Base-by-base conservation (phyloP, 148 eudicot genomes). In the Linanthus parryae region DNA sequence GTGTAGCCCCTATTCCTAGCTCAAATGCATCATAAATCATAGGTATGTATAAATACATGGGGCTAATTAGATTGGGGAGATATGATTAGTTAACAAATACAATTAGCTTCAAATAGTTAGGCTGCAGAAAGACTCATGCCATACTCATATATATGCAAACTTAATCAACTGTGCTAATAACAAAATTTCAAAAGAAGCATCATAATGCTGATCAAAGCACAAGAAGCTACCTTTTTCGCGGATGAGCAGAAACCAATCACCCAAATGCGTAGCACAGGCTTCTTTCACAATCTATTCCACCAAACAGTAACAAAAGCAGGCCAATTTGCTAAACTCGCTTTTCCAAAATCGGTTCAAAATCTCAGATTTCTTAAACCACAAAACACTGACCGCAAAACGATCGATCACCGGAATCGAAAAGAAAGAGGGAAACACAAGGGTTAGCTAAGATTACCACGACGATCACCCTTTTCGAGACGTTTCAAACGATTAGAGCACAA, bases 401-500 rank as follows among this genome's bases (percentile, higher is more conserved):
- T 17, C 20, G 7, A 58, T 33, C 15, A 24, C 25, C 18, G 24
- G 8, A 29, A 9, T n/a, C n/a, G 24, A n/a, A 15, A 23, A 54
- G 25, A 30, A 21, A 13, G 10, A 21, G 49, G 43, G 48, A 44
- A 48, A 49, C 17, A 36, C 28, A 54, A 79, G 54, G 52, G 77
- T 80, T 82, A 82, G 80, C 90, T 83, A 83, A 82, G 84, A 82
- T 85, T 84, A 79, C 90, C 87, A 75, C 90, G 94, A 58, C 97
- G 84, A 77, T 89, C 86, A 38, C 77, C 61, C 60, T 85, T 82
- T 52, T 82, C 75, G 35, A 89, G 79, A 65, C 73, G 74, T 75
- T 89, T 84, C 53, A 75, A 76, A 66, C 95, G 90, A 75, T 75
- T 82, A 54, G 85, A 82, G 61, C 69, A 75, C 49, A 67, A 64